Evolutionary conservation across 2,329 filamentous ascomycete species (phyloP), one percentile per base, ranked within the genome.

Genomic region (Aureobasidium subglaciale): DNA sequence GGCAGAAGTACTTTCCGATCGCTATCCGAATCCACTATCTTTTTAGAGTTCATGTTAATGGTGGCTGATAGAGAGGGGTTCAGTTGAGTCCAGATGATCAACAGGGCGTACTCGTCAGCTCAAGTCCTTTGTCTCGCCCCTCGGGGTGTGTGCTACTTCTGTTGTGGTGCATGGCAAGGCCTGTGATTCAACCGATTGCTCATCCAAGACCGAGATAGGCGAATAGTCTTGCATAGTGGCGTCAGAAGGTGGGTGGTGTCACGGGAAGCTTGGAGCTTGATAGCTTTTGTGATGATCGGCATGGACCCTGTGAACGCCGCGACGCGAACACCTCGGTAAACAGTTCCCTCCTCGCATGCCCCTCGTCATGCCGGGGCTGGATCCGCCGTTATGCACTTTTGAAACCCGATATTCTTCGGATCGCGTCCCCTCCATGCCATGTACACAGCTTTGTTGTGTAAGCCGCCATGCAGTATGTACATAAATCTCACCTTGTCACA

Each of bases 21-120:
- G 25, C 42, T 45, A 15, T 9, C 16, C 5, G 9, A 7, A 15
- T 10, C 11, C 42, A 45, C 27, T 32, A 45, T n/a, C 27, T 32
- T 5, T 8, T 38, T 48, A 48, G 25, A 35, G 29, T 38, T 50
- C 16, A 25, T 27, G n/a, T 38, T 22, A 29, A 27, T 13, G 27
- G 32, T 38, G 46, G 46, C n/a, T 50, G 46, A 37, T n/a, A 50
- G 6, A 37, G 46, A 50, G 46, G 46, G 46, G 46, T 50, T 34
- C 24, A 18, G 5, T 10, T 30, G 8, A 30, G 29, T 30, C 29
- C 2, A 20, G 11, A 35, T 11, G 43, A 48, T 35, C 43, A 20
- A 10, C 29, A 34, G 16, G 15, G 29, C 30, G 20, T 35, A 7
- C 15, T 34, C 5, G 10, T 45, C n/a, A 45, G 40, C 40, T 15